These are phyloP conservation scores for Melaleuca alternifolia DNA, from an alignment of 345 rosid genomes.

Conservation along the genomic window DNA sequence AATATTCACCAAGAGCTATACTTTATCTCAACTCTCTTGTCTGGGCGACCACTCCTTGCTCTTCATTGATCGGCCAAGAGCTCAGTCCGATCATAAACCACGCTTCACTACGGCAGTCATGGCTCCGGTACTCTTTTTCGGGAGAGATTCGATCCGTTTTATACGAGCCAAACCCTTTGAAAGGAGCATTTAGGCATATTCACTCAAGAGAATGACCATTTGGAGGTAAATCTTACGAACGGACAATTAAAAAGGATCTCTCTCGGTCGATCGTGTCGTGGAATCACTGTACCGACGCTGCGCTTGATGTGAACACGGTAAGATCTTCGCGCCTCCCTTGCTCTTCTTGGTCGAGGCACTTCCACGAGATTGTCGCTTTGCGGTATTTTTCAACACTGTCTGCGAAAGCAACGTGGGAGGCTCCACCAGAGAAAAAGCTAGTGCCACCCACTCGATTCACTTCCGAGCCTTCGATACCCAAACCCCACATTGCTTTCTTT, in stretches of 20 bases:
- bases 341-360: neutral
- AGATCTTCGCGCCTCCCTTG: neutral
- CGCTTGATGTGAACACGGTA: neutral
- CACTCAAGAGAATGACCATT: neutral
- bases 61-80: neutral
- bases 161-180: neutral
- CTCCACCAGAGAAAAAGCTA: neutral
- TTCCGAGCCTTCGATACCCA: neutral
- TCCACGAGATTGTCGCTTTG: neutral
- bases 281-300: neutral
- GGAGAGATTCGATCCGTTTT: neutral
- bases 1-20: neutral
- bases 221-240: neutral
- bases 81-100: neutral
- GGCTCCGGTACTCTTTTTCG: neutral
- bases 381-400: neutral
- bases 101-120: neutral
- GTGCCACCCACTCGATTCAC: neutral
- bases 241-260: neutral
- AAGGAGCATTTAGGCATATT: neutral
- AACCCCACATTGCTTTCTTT: neutral
- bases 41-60: neutral
- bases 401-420: neutral
- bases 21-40: neutral
- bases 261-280: neutral